Evolutionary conservation across 169 alveolate species (phyloP), one percentile per base, ranked within the genome.

Genomic region (Eimeria sp.): DNA sequence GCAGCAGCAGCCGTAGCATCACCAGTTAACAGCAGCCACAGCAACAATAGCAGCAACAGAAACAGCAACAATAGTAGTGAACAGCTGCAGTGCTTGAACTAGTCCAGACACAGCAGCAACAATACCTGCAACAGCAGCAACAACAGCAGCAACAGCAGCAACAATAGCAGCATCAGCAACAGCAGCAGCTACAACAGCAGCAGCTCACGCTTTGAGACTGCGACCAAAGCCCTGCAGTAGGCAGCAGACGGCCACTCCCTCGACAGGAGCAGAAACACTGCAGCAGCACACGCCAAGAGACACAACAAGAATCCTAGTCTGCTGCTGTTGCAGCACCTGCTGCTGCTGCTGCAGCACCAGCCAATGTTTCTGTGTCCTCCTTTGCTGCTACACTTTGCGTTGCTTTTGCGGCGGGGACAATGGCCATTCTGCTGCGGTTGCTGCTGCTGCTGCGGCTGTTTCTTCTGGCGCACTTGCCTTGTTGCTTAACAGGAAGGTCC

Each of bases 391-490:
- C 40, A 65, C 65, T 3, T 2, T 54, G 10, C n/a, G 34, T 14
- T 76, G 65, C 65, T 76, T 4, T 25, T 43, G 88, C 75, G 3
- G 73, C 73, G 18, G 73, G 40, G 4, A 10, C 73, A 9, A 40
- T 18, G 18, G 14, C n/a, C n/a, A n/a, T n/a, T n/a, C 11, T 51
- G 58, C 58, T 51, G 58, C 58, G 5, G 58, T 51, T 51, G 58
- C 58, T 51, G 58, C 58, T 51, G 58, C 58, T 51, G 58, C 11
- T 40, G 49, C 58, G 4, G 54, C 27, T 75, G 86, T 61, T 75
- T 57, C 86, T 75, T 57, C 72, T 51, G 89, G 72, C 49, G 89
- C 70, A 51, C 89, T 80, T 80, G 89, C 89, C 89, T 49, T 80
- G 89, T 22, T 80, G 72, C 70, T 80, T 80, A 47, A 80, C 70